These are phyloP conservation scores for Hordeum marinum DNA, from an alignment of 176 grass and related monocot genomes.

Conservation along the genomic window DNA sequence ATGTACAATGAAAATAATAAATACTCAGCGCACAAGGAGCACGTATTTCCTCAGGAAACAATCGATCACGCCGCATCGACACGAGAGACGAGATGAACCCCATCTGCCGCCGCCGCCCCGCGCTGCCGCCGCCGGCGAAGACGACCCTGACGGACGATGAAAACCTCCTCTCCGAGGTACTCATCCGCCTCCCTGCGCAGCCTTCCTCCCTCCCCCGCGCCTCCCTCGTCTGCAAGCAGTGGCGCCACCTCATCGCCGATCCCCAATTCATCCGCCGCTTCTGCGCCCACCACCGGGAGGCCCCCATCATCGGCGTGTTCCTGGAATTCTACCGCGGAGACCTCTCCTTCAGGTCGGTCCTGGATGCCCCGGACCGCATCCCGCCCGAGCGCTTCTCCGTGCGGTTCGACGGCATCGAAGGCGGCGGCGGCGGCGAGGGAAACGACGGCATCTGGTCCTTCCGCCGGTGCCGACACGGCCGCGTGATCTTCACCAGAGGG, in stretches of 20 bases:
- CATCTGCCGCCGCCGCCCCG: not conserved
- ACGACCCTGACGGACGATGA: not conserved
- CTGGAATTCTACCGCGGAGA: not conserved
- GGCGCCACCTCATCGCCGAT: not conserved
- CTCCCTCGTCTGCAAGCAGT: slow-evolving; percentile 7
- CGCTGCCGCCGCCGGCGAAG: not conserved
- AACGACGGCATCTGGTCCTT: not conserved
- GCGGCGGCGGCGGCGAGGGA: not conserved
- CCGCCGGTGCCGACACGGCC: slow-evolving; percentile 18
- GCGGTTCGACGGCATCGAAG: not conserved
- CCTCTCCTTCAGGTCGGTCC: not conserved
- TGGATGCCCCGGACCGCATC: not conserved
- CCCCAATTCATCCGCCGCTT: slow-evolving; percentile 5
- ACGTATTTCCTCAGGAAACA: not conserved
- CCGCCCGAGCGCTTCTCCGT: not conserved
- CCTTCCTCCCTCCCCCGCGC: not conserved
- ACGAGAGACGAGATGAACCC: not conserved
- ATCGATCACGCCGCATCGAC: not conserved
- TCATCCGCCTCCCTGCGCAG: not conserved
- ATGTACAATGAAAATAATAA: not conserved
- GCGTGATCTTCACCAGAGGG: not conserved
- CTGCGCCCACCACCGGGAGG: slow-evolving; percentile 1
- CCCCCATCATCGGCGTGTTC: slow-evolving; percentile 18
- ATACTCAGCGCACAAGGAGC: not conserved
- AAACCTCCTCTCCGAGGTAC: slow-evolving; percentile 15